Evolutionary conservation across 768 basidiomycete genomes (phyloP).

Genomic region (Harrya chromipes): DNA sequence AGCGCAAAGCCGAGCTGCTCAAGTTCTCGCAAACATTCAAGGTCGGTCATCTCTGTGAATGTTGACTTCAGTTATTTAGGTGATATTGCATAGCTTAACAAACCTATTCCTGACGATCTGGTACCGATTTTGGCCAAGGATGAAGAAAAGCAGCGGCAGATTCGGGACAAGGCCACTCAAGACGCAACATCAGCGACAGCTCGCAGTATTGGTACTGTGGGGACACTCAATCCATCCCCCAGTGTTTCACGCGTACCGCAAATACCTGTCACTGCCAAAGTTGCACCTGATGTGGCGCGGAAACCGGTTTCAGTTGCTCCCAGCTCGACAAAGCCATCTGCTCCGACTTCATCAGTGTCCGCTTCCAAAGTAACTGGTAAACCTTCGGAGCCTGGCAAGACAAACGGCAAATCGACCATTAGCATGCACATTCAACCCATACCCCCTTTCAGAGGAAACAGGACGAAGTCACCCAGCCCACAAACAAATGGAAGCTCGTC

Average conservation of each 20-base stretch:
- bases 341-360: conserved; percentile 28
- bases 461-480: conserved; percentile 34
- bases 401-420: conserved; percentile 47
- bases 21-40: conserved; percentile 95
- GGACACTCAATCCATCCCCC: conserved; percentile 39
- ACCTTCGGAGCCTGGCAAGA: conserved; percentile 28
- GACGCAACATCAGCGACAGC: conserved; percentile 68
- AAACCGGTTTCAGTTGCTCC: conserved; percentile 27
- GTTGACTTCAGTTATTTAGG: neutral
- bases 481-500: conserved; percentile 32
- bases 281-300: conserved; percentile 25
- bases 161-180: conserved; percentile 69
- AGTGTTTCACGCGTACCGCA: conserved; percentile 44
- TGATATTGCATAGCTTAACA: conserved; percentile 62
- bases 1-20: conserved; percentile 87
- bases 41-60: conserved; percentile 43
- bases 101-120: conserved; percentile 93
- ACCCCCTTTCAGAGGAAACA: conserved; percentile 81
- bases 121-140: conserved; percentile 92
- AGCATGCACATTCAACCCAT: conserved; percentile 86
- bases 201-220: conserved; percentile 62
- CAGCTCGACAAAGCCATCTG: conserved; percentile 26
- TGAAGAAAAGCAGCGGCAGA: conserved; percentile 82
- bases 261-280: conserved; percentile 29
- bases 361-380: conserved; percentile 32